Evolutionary conservation across 2,329 filamentous ascomycete species (phyloP).

Genomic region (Aspergillus brasiliensis): DNA sequence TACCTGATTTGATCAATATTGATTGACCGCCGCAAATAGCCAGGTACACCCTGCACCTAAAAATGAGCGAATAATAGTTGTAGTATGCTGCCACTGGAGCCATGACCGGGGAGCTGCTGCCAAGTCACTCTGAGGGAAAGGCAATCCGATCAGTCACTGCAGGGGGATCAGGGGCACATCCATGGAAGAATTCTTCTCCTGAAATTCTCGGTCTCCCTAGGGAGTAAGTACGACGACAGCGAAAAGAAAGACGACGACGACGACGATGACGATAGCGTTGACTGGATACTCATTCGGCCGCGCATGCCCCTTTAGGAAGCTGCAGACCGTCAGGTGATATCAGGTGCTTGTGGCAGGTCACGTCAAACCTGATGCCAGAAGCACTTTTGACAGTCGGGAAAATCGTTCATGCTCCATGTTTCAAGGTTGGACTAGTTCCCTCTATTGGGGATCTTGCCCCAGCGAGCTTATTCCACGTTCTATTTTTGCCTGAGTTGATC

Average conservation of each 20-base stretch:
- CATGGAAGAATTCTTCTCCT: not conserved
- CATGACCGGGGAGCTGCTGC: not conserved
- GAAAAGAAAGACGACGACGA: not conserved
- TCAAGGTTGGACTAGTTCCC: not conserved
- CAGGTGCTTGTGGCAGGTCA: not conserved
- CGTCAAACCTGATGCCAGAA: not conserved
- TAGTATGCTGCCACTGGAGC: not conserved
- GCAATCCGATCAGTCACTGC: not conserved
- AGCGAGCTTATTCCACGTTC: not conserved
- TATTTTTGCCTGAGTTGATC: not conserved
- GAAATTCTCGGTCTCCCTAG: not conserved
- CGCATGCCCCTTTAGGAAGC: not conserved
- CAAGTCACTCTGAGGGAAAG: not conserved
- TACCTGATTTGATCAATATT: constrained; percentile 5
- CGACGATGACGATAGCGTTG: not conserved
- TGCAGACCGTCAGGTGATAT: not conserved
- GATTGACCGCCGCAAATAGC: constrained; percentile 1
- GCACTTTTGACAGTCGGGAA: not conserved
- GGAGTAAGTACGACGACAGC: not conserved
- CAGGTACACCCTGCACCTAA: constrained; percentile 4
- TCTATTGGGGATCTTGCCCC: not conserved
- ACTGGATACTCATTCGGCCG: not conserved
- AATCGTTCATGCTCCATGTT: not conserved
- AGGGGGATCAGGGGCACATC: not conserved
- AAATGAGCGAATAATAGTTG: constrained; percentile 3